Base-by-base conservation (phyloP, 225 moss, liverwort and hornwort genomes). In the Polytrichum formosum region DNA sequence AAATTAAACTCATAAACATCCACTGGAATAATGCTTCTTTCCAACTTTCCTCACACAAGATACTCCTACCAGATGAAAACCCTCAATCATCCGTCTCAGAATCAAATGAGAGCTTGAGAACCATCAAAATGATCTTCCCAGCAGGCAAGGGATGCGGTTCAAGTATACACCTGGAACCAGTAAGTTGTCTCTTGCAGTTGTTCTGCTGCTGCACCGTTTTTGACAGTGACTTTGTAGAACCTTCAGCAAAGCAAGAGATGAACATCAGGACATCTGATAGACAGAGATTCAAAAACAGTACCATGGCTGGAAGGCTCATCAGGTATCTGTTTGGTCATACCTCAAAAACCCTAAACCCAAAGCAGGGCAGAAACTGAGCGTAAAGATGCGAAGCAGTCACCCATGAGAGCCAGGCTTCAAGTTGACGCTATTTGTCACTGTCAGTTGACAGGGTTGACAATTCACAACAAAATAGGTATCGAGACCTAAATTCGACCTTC, bases 151-250 rank as follows among this genome's bases (percentile, higher is more conserved):
- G 28, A 29, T 20, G 2, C 1, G 20, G 19, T 18, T 27, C 65
- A 18, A 65, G 20, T 37, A 53, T 31, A 16, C 26, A 76, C 76
- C 82, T 87, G 87, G 56, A 87, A 87, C 87, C 87, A 87, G 70
- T 78, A 87, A 5, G 46, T 78, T 54, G 76, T 78, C 67, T 81
- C 73, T 54, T 18, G 60, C 75, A 17, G 7, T 56, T 65, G 64
- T 65, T 46, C 16, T 46, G 46, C 46, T 46, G 46, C 4, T 46
- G 46, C 46, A 13, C 4, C n/a, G 22, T 16, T 26, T 71, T 75
- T 58, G 10, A 63, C 13, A 23, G 74, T 73, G 18, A 87, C 81
- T 69, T 87, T 81, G 79, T 87, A 87, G 74, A 84, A 87, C 77
- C 87, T 87, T 26, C 26, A 78, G 26, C 69, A 61, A 26, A 66